Evolutionary conservation across 495 filamentous ascomycete genomes (phyloP).

Genomic region (Wilcoxina mikolae): DNA sequence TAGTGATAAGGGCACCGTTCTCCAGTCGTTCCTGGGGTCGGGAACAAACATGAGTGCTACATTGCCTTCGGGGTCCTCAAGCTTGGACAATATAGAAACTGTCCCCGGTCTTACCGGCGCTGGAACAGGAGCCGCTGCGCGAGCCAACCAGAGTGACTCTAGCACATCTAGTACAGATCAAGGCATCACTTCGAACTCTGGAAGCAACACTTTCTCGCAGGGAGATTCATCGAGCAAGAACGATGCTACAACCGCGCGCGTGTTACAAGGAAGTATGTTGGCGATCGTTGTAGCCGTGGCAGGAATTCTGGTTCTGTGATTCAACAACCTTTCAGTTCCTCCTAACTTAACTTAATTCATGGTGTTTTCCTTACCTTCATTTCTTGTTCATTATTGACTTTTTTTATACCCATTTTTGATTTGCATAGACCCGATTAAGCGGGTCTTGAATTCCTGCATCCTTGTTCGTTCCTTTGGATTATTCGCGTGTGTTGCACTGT

Average conservation of each 20-base stretch:
- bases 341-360: too few relatives aligned
- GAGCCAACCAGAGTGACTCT: not conserved
- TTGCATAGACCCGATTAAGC: too few relatives aligned
- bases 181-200: slow-evolving; percentile 28
- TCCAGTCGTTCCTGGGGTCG: slow-evolving; percentile 62
- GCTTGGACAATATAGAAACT: slow-evolving; percentile 24
- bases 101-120: slow-evolving; percentile 33
- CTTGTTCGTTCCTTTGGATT: too few relatives aligned
- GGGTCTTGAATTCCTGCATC: too few relatives aligned
- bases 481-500: too few relatives aligned
- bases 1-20: slow-evolving; percentile 57
- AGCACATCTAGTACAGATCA: slow-evolving; percentile 18
- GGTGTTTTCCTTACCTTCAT: too few relatives aligned
- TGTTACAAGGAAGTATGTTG: slow-evolving; percentile 41
- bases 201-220: slow-evolving; percentile 10
- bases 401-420: too few relatives aligned
- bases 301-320: slow-evolving; percentile 35
- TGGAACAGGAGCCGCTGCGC: slow-evolving; percentile 26
- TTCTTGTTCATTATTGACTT: too few relatives aligned
- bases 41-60: slow-evolving; percentile 55
- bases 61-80: slow-evolving; percentile 25
- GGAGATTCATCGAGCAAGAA: slow-evolving; percentile 20
- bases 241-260: slow-evolving; percentile 33
- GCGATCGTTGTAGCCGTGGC: slow-evolving; percentile 43
- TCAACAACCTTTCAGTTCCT: too few relatives aligned